Conservation (phyloP, 2,329 filamentous ascomycete species). For the Penicillium sumatraense region DNA sequence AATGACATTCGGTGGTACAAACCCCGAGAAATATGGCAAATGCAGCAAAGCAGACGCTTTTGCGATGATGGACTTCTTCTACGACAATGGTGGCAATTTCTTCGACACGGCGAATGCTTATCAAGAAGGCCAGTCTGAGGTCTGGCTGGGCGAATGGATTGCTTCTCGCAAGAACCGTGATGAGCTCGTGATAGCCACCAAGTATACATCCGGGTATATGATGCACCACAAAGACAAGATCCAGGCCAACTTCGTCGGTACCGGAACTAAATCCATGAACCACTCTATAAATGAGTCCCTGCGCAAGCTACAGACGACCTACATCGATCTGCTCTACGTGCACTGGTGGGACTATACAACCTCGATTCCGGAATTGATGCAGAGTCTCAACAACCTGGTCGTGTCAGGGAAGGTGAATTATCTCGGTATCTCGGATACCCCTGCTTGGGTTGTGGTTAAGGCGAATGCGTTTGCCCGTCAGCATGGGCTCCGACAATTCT, state of each 20-base stretch:
- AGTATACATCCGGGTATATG: slow-evolving; percentile 51
- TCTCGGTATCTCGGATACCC: slow-evolving; percentile 69
- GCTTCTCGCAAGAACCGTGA: slow-evolving; percentile 48
- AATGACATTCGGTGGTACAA: slow-evolving; percentile 1
- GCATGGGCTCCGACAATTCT: slow-evolving; percentile 72
- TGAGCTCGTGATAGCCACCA: slow-evolving; percentile 60
- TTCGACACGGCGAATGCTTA: slow-evolving; percentile 58
- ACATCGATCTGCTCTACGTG: slow-evolving; percentile 45
- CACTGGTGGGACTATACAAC: slow-evolving; percentile 68
- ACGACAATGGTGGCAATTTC: slow-evolving; percentile 56
- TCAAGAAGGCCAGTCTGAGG: slow-evolving; percentile 53
- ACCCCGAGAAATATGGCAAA: slow-evolving; percentile 34
- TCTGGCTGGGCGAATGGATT: slow-evolving; percentile 58
- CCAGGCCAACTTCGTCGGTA: slow-evolving; percentile 50
- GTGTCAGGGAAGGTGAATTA: slow-evolving; percentile 67
- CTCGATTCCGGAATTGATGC: slow-evolving; percentile 70
- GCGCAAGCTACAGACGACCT: slow-evolving; percentile 38
- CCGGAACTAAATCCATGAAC: slow-evolving; percentile 34
- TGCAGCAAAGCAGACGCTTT: slow-evolving; percentile 52
- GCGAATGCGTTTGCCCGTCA: slow-evolving; percentile 65
- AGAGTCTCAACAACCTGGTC: slow-evolving; percentile 66
- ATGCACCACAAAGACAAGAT: slow-evolving; percentile 29
- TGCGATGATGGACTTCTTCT: slow-evolving; percentile 54
- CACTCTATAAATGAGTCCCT: slow-evolving; percentile 33
- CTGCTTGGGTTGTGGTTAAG: slow-evolving; percentile 64